These are phyloP conservation scores for Micractinium sp. DNA, from an alignment of 139 green algal genomes.

Conservation along the genomic window DNA sequence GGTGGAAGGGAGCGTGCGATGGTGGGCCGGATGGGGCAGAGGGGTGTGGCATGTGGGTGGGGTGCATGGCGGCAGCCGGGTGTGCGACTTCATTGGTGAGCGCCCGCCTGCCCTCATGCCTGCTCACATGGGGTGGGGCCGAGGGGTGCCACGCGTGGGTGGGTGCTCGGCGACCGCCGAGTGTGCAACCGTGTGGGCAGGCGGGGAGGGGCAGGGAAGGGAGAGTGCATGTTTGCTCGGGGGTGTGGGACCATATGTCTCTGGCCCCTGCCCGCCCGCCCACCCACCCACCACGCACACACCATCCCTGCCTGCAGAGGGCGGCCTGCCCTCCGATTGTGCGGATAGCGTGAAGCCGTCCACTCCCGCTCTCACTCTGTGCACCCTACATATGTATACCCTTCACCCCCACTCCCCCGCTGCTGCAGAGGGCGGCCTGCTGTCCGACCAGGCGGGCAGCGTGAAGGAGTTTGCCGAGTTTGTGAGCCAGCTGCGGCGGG, in stretches of 20 bases:
- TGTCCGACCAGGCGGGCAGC: constrained; percentile 79
- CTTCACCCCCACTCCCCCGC: not conserved
- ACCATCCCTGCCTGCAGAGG: constrained; percentile 37
- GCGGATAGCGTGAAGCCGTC: constrained; percentile 75
- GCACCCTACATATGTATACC: not conserved
- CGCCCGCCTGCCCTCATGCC: no score
- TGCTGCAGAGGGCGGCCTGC: constrained; percentile 68
- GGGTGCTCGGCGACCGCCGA: not conserved
- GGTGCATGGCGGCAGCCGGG: not conserved
- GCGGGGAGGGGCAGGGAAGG: no score
- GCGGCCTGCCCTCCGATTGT: constrained; percentile 75
- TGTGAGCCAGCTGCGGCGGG: constrained; percentile 88
- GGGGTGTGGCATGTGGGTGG: not conserved
- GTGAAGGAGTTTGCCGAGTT: constrained; percentile 88
- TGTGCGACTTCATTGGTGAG: constrained; percentile 57
- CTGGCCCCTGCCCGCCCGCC: not conserved
- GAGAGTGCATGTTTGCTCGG: no score
- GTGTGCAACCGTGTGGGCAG: constrained; percentile 53
- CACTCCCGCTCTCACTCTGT: not conserved
- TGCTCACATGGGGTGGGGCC: no score
- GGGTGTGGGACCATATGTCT: no score
- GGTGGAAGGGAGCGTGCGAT: not conserved
- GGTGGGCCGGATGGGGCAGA: no score
- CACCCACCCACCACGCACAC: not conserved
- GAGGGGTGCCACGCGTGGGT: not conserved